These are phyloP conservation scores for Fusarium burgessii DNA, from an alignment of 2,329 filamentous ascomycete species.

Conservation along the genomic window DNA sequence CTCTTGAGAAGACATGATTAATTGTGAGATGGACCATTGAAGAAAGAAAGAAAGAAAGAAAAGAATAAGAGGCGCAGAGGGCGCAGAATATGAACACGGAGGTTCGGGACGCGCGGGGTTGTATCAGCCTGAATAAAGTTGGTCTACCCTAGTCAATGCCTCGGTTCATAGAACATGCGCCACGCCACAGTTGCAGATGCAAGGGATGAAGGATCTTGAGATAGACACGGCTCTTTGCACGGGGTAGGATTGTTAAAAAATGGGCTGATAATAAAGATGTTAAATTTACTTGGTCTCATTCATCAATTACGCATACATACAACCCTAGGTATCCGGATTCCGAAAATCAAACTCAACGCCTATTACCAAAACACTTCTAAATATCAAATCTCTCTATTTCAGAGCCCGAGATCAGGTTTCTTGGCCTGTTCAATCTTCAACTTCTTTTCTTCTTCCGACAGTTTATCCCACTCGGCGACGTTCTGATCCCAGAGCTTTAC, in stretches of 20 bases:
- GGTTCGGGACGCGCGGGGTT: conserved; percentile 28
- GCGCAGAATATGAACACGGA: conserved; percentile 2
- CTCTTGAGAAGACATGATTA: conserved; percentile 20
- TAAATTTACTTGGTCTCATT: background rate
- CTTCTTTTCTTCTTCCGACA: conserved; percentile 70
- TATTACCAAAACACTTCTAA: conserved; percentile 8
- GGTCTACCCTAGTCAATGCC: conserved; percentile 10
- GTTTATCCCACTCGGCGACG: conserved; percentile 68
- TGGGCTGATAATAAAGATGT: background rate
- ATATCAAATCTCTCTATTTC: background rate
- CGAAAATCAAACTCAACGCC: conserved; percentile 27
- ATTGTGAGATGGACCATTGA: background rate
- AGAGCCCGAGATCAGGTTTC: conserved; percentile 17
- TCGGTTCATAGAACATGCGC: conserved; percentile 15
- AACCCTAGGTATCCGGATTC: conserved; percentile 13
- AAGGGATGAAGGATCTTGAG: background rate
- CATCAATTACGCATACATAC: conserved; percentile 1
- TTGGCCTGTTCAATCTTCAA: conserved; percentile 56
- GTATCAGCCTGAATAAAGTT: conserved; percentile 1
- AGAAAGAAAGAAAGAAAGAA: background rate
- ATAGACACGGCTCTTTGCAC: background rate
- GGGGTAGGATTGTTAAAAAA: background rate
- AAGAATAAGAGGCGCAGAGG: background rate
- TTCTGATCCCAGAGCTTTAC: conserved; percentile 75
- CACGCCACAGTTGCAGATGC: conserved; percentile 21